Evolutionary conservation across 2,329 filamentous ascomycete genomes (phyloP), one percentile per base, ranked within the genome.

Genomic region (Rhinocladiella similis): DNA sequence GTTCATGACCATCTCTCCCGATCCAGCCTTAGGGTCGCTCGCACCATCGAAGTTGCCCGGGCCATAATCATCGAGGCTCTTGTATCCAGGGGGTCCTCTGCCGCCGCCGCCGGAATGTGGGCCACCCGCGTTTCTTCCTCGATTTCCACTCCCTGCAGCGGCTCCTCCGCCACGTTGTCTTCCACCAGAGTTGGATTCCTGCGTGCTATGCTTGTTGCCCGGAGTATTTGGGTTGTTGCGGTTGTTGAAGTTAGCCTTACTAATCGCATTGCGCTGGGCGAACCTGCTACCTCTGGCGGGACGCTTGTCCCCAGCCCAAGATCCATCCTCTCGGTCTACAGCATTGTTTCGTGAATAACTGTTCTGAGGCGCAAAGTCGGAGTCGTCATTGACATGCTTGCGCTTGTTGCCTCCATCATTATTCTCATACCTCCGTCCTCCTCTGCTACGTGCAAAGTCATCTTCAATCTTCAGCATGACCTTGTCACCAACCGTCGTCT

Each of bases 401-500:
- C 84, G 77, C 72, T 86, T 87, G 55, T 80, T 74, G 35, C 76
- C 67, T 81, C 87, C 66, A 82, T 86, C 29, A 80, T 29, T 29
- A 5, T 85, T 60, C 84, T 81, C 60, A 83, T 48, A 43, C 18
- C 53, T 49, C 41, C 53, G 54, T 27, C 39, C 47, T 19, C 51
- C 56, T 29, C 22, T 43, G 29, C 14, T 19, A n/a, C 47, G 49
- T 14, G 35, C 16, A 45, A 20, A 74, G 49, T 85, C 71, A 75
- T 85, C 79, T 70, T 96, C 91, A 46, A 97, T 86, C 1, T 89
- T 83, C 50, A 97, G 74, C 61, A 94, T 80, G 14, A 90, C 84
- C 75, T 95, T 96, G 74, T 97, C 92, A 16, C 89, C 89, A 1
- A 97, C 90, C 0, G 84, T 85, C 1, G 89, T 91, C 61, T 95